Evolutionary conservation across 805 yeast species (phyloP).

Genomic region (Ogataea philodendri): DNA sequence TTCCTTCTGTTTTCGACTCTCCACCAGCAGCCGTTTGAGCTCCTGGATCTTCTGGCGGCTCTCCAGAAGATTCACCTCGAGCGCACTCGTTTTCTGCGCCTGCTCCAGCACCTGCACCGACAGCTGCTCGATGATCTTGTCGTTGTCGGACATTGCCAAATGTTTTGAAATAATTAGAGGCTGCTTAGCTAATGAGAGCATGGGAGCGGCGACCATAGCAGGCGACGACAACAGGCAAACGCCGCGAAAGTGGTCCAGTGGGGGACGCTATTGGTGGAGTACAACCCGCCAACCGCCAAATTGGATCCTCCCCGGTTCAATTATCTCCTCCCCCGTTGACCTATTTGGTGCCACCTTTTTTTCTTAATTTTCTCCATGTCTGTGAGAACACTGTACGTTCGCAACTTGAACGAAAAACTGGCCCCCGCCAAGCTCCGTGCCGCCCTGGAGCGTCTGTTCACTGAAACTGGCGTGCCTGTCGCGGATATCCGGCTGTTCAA

Average conservation of each 20-base stretch:
- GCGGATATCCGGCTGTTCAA: constrained; percentile 54
- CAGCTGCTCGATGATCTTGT: constrained; percentile 23
- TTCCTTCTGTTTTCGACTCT: constrained; percentile 36
- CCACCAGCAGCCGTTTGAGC: constrained; percentile 34
- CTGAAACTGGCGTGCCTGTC: constrained; percentile 44
- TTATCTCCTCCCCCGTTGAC: too few species aligned
- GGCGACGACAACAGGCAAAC: too few species aligned
- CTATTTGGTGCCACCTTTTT: too few species aligned
- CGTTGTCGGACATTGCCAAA: constrained; percentile 1
- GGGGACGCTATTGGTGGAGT: too few species aligned
- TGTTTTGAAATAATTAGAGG: too few species aligned
- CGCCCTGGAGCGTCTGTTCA: constrained; percentile 43
- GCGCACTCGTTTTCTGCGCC: constrained; percentile 21
- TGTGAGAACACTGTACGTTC: constrained; percentile 49
- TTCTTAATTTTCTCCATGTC: constrained; percentile 12
- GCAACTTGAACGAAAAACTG: constrained; percentile 71
- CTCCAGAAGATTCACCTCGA: constrained; percentile 33
- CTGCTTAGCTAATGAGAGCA: not conserved
- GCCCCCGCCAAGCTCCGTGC: constrained; percentile 48
- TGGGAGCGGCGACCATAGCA: too few species aligned
- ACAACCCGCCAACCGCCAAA: too few species aligned
- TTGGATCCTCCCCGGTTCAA: too few species aligned
- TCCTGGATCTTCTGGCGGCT: constrained; percentile 30
- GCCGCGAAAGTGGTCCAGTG: too few species aligned
- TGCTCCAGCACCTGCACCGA: constrained; percentile 29